Evolutionary conservation across 2,329 filamentous ascomycete genomes (phyloP).

Genomic region (Magnaporthiopsis poae): DNA sequence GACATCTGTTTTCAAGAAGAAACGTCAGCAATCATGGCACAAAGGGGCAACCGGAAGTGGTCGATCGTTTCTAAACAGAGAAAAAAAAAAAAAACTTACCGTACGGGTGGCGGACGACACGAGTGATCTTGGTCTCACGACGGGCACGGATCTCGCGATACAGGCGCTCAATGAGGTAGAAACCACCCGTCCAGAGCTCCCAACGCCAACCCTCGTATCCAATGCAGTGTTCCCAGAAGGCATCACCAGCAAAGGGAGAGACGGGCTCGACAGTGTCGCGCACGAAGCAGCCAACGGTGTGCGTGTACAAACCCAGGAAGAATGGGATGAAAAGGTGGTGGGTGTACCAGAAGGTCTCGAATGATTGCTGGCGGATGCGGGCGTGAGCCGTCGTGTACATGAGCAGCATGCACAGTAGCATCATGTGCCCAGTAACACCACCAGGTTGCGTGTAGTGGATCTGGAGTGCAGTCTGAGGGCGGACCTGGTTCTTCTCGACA

Average conservation of each 20-base stretch:
- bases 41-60: neutral
- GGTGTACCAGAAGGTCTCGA: constrained; percentile 98
- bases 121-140: constrained; percentile 78
- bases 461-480: constrained; percentile 69
- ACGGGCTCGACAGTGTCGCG: constrained; percentile 62
- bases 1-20: constrained; percentile 49
- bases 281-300: constrained; percentile 93
- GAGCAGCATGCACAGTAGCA: constrained; percentile 97
- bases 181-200: constrained; percentile 75
- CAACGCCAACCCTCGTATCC: constrained; percentile 96
- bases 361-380: constrained; percentile 90
- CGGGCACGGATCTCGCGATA: constrained; percentile 83
- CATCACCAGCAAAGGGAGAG: constrained; percentile 73
- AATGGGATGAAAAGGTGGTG: constrained; percentile 98
- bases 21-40: neutral
- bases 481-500: constrained; percentile 74
- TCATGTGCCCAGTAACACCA: constrained; percentile 90
- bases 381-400: constrained; percentile 95
- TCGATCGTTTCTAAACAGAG: no score
- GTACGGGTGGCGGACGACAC: constrained; percentile 91
- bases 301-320: constrained; percentile 84
- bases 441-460: constrained; percentile 86
- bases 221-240: constrained; percentile 86
- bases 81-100: constrained; percentile 40
- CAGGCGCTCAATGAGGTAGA: constrained; percentile 80